Base-by-base conservation (phyloP, 306 rosid genomes). In the Sicyos edulis region DNA sequence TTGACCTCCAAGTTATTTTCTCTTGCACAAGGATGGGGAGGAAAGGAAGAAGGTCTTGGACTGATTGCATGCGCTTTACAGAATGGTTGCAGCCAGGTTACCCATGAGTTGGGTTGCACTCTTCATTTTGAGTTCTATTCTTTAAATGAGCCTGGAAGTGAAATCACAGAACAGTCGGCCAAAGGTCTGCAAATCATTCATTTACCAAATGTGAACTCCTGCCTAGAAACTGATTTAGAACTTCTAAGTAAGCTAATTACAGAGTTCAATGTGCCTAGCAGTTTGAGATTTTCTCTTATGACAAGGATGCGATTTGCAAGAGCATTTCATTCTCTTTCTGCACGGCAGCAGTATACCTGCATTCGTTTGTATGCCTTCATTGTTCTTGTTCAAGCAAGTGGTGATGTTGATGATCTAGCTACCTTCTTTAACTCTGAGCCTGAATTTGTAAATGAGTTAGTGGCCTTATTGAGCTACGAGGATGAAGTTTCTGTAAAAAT, bases 21-120 rank as follows among this genome's bases (percentile, higher is more conserved):
- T 64, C 95, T 95, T 81, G 99, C 97, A 62, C 99, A 87, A 84
- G 99, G 97, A 76, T 91, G 97, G 99, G 99, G 99, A 69, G 97
- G 96, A 72, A 95, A 95, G 82, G 99, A 95, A 82, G 99, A 95
- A 82, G 99, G 99, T 49, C 96, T 95, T 71, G 99, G 99, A 82
- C 80, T 95, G 80, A 79, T 89, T 86, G 86, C 96, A 74, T 87
- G 95, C 68, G 91, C 91, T 32, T 76, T 78, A 56, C 86, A 87
- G 75, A 80, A 79, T 86, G 87, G 83, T 72, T 84, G 91, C 67
- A 96, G 86, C 58, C 84, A 79, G 54, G 50, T 78, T 85, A 83
- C 88, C 50, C 82, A 69, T 58, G 91, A 91, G 79, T 82, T 91
- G 82, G 99, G 99, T 45, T 87, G 89, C 84, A 88, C 96, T 53